Conservation (phyloP, 345 rosid species). For the Hirschfeldia incana region DNA sequence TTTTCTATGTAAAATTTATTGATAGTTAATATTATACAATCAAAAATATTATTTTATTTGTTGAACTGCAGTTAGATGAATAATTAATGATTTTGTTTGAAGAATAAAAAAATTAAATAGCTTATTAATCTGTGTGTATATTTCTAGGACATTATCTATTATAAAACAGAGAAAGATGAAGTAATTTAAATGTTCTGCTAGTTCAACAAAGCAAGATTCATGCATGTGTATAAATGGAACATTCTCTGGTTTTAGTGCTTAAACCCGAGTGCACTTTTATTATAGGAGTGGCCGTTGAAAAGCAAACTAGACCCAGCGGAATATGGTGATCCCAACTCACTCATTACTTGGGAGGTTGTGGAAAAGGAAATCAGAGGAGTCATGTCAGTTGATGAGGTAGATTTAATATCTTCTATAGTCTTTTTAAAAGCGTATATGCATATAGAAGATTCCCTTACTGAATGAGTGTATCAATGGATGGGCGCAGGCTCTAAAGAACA, state of each 20-base stretch:
- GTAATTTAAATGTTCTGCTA: background rate
- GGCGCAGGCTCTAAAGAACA: constrained; percentile 26
- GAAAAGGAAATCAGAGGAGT: constrained; percentile 57
- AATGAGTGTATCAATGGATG: background rate
- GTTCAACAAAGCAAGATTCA: background rate
- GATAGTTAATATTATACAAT: too few relatives aligned
- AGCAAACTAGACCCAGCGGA: constrained; percentile 66
- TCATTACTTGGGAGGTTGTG: constrained; percentile 58
- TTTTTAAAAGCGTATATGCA: background rate
- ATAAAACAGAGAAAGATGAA: background rate
- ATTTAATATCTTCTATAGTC: background rate
- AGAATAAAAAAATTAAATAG: too few relatives aligned
- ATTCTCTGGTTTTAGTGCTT: background rate
- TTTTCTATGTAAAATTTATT: too few relatives aligned
- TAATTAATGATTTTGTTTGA: too few relatives aligned
- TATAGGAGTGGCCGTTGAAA: constrained; percentile 82
- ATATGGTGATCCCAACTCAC: constrained; percentile 67
- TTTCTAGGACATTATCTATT: too few relatives aligned
- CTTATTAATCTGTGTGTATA: too few relatives aligned
- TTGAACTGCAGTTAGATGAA: too few relatives aligned
- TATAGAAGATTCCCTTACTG: background rate
- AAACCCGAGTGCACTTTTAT: background rate
- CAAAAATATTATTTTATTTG: too few relatives aligned
- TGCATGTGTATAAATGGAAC: background rate
- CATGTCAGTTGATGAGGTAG: constrained; percentile 57